Base-by-base conservation (phyloP, 345 rosid genomes). In the Eucalyptus tenuipes region DNA sequence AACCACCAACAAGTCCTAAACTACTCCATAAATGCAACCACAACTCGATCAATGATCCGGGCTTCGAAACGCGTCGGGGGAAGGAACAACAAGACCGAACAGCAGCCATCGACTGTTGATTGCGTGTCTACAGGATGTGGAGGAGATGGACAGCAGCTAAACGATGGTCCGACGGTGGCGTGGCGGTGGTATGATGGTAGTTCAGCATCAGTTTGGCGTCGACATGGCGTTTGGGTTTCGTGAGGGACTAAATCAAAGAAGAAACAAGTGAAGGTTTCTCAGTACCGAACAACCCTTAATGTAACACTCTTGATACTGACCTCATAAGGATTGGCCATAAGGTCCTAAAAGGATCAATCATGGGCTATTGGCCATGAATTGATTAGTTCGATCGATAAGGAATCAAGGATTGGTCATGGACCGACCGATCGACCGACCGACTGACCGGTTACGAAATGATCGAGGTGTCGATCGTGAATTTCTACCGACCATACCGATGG, bases 51-150 rank as follows among this genome's bases (percentile, higher is more conserved):
- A 52, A 52, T 24, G 24, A 52, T 52, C 0, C 4, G 0, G 0
- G 4, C 24, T 3, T 18, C 0, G 0, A 52, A 52, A 52, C 0
- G 1, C 10, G 1, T 52, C 0, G 10, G 0, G 24, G 1, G 55
- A 52, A 3, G 4, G 55, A 18, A 52, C 55, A 7, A 52, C 55
- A 52, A 18, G 24, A 52, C 24, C 2, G 1, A 52, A 18, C 1
- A 18, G 0, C 9, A 52, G 4, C 2, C 0, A 0, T 52, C 1
- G 55, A 52, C 10, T 52, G 0, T 1, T 18, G 0, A 52, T 52
- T 10, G 0, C 4, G 0, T 9, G 0, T 52, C 55, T 18, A 52
- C 0, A 52, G 1, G 55, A 0, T 52, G 0, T 0, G 1, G 0
- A 52, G 55, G 1, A 52, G 55, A 52, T 52, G 55, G 24, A 52